phyloP scores from a whole-genome alignment of 331 rosid species.

The Rosa hybrid region DNA sequence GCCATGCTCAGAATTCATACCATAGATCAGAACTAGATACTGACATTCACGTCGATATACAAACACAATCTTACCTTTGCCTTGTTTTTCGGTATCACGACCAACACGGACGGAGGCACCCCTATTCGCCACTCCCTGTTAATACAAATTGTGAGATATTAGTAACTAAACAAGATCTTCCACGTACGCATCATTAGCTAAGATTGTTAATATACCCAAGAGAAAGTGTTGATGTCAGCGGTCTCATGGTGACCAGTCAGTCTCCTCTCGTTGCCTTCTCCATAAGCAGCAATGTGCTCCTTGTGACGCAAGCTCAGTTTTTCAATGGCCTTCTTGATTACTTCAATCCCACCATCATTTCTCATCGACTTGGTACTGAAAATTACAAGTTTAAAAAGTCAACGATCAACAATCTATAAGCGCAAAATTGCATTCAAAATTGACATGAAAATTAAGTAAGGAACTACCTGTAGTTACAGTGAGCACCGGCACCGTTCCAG shows the following conservation, averaged over 20 bases:
- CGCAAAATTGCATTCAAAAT: neutral
- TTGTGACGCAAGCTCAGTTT: slow-evolving; percentile 42
- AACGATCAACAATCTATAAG: neutral
- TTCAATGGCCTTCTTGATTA: slow-evolving; percentile 56
- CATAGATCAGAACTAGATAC: neutral
- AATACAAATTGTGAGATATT: neutral
- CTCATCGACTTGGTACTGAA: slow-evolving; percentile 55
- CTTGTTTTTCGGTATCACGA: slow-evolving; percentile 53
- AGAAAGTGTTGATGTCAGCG: slow-evolving; percentile 54
- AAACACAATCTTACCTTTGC: slow-evolving; percentile 41
- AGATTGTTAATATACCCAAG: slow-evolving; percentile 39
- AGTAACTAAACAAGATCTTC: neutral
- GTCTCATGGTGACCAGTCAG: slow-evolving; percentile 61
- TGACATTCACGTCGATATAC: neutral
- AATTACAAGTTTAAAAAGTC: neutral
- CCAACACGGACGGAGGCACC: slow-evolving; percentile 60
- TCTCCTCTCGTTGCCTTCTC: slow-evolving; percentile 61
- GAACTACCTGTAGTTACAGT: slow-evolving; percentile 50
- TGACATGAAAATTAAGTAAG: neutral
- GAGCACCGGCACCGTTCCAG: slow-evolving; percentile 69
- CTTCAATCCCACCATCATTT: slow-evolving; percentile 44
- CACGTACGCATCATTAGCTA: neutral
- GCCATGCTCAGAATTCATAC: neutral
- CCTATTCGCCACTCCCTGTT: slow-evolving; percentile 60
- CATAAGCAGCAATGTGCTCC: slow-evolving; percentile 54